Evolutionary conservation across 306 rosid species (phyloP).

Genomic region (Cyclanthera cordifolia): DNA sequence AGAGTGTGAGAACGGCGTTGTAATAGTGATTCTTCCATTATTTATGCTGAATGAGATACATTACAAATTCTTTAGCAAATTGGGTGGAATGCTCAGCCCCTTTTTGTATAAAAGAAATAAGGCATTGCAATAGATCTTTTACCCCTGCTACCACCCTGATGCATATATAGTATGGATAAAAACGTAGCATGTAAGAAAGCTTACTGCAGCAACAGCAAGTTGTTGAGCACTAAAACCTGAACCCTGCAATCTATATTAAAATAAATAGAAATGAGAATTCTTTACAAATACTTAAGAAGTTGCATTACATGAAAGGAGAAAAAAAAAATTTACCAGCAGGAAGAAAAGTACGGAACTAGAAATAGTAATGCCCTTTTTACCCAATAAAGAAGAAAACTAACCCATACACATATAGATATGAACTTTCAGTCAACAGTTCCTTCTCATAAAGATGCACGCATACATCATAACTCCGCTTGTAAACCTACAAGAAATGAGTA

Average conservation of each 20-base stretch:
- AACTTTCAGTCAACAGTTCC: constrained; percentile 66
- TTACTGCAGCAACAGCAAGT: constrained; percentile 74
- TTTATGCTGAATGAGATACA: background rate
- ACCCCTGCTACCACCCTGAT: background rate
- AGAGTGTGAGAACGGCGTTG: background rate
- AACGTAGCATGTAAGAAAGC: constrained; percentile 17
- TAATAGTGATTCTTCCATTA: background rate
- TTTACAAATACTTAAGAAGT: background rate
- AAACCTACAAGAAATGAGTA: constrained; percentile 38
- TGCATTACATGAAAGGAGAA: background rate
- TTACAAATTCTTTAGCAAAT: background rate
- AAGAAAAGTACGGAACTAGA: background rate
- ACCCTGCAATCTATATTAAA: constrained; percentile 49
- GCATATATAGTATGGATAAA: constrained; percentile 2
- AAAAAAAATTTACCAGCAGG: background rate
- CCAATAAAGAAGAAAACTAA: constrained; percentile 18
- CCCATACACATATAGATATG: constrained; percentile 83
- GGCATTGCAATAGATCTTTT: background rate
- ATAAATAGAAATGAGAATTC: constrained; percentile 10
- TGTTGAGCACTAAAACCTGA: constrained; percentile 66
- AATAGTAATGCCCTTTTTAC: background rate
- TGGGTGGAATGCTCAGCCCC: too few relatives aligned
- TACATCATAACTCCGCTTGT: constrained; percentile 69
- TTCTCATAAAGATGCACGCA: constrained; percentile 85
- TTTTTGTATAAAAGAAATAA: background rate